These are phyloP conservation scores for Chiua virens DNA, from an alignment of 768 basidiomycete species.

Conservation along the genomic window DNA sequence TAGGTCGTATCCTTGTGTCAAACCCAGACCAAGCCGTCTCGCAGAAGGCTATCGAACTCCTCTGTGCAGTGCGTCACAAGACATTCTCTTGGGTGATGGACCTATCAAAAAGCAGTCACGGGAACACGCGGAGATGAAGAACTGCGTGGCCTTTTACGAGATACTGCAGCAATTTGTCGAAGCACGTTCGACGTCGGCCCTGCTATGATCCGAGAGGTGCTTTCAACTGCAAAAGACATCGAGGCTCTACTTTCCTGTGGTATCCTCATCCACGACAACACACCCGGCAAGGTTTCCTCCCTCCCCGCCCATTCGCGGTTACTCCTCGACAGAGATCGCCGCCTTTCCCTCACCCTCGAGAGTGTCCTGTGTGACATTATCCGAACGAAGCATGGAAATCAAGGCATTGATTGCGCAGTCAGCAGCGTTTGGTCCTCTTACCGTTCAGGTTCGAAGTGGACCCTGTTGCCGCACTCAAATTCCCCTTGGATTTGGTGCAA, in stretches of 20 bases:
- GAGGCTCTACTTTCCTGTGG: slow-evolving; percentile 21
- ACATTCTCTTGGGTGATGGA: slow-evolving; percentile 38
- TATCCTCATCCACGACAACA: slow-evolving; percentile 28
- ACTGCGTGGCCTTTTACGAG: slow-evolving; percentile 28
- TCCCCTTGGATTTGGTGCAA: slow-evolving; percentile 23
- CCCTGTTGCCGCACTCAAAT: slow-evolving; percentile 2
- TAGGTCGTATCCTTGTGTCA: slow-evolving; percentile 37
- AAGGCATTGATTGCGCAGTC: slow-evolving; percentile 22
- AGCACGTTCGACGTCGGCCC: slow-evolving; percentile 30
- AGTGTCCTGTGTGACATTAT: slow-evolving; percentile 1
- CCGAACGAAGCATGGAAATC: background rate
- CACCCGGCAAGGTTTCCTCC: slow-evolving; percentile 7
- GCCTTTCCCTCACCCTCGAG: slow-evolving; percentile 29
- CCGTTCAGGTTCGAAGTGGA: slow-evolving; percentile 25
- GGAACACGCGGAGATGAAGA: slow-evolving; percentile 11
- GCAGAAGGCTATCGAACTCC: slow-evolving; percentile 20
- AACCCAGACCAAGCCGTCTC: slow-evolving; percentile 9
- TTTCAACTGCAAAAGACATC: slow-evolving; percentile 27
- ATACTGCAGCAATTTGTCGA: slow-evolving; percentile 41
- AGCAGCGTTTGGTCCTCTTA: slow-evolving; percentile 24
- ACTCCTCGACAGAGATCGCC: slow-evolving; percentile 32
- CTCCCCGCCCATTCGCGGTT: slow-evolving; percentile 8
- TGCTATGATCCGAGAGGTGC: slow-evolving; percentile 1
- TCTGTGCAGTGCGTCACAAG: slow-evolving; percentile 33
- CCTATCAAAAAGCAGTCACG: slow-evolving; percentile 27